A percentile compares a stretch with the other conserved stretches of the same genome.
Evolutionary conservation across 1,284 basidiomycete genomes (phyloP).

Genomic region (Naganishia liquefaciens): DNA sequence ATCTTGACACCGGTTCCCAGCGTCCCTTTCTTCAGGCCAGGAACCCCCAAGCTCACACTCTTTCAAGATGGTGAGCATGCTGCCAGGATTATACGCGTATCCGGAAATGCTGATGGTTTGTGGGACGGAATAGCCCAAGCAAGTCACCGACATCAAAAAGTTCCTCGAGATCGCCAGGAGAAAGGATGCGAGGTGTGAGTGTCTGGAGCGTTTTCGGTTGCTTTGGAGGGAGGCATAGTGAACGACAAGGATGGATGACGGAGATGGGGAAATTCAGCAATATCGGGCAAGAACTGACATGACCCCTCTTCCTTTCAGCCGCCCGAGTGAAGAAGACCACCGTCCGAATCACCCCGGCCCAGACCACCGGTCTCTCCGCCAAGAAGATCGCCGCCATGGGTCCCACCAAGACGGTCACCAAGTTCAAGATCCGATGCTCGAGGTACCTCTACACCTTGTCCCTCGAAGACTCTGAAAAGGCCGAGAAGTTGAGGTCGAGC

Average conservation of each 20-base stretch:
- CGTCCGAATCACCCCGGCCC: constrained; percentile 49
- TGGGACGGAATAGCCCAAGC: constrained; percentile 72
- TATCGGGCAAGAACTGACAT: not conserved
- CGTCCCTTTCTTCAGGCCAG: constrained; percentile 1
- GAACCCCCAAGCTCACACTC: constrained; percentile 19
- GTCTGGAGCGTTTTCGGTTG: not conserved
- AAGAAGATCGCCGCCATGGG: constrained; percentile 58
- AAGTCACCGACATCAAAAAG: constrained; percentile 97
- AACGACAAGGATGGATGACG: not conserved
- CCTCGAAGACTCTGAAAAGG: constrained; percentile 95
- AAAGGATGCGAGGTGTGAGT: constrained; percentile 62
- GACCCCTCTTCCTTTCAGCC: constrained; percentile 60
- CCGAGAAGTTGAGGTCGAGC: constrained; percentile 94
- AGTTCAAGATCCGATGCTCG: constrained; percentile 99
- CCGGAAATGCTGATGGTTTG: constrained; percentile 10
- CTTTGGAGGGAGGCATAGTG: not conserved
- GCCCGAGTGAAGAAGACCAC: constrained; percentile 94
- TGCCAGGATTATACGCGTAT: too few species aligned
- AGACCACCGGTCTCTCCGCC: constrained; percentile 43
- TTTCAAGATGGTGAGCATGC: constrained; percentile 40
- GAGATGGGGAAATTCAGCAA: not conserved
- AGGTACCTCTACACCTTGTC: constrained; percentile 97
- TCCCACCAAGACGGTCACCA: constrained; percentile 77
- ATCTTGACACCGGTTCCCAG: not conserved
- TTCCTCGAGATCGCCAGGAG: constrained; percentile 94